A percentile compares a stretch with the other conserved stretches of the same genome.
phyloP scores from a whole-genome alignment of 2,329 filamentous ascomycete species.

The Biscogniauxia mediterranea region DNA sequence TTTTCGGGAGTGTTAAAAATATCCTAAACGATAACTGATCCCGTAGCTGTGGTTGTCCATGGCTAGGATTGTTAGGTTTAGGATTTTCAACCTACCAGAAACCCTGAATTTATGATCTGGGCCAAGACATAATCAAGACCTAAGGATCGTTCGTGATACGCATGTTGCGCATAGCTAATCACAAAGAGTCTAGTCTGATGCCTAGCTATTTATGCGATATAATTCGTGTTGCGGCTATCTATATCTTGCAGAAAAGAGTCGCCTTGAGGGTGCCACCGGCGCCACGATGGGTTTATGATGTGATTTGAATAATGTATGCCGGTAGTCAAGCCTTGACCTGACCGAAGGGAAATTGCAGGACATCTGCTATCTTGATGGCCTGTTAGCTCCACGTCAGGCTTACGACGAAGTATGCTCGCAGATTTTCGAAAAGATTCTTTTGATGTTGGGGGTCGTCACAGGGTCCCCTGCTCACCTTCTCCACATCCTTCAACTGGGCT shows the following conservation, averaged over 20 bases:
- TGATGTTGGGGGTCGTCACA: not conserved
- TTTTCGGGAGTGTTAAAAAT: not conserved
- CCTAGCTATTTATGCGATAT: not conserved
- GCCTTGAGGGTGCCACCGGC: not conserved
- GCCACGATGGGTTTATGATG: not conserved
- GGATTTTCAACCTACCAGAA: not conserved
- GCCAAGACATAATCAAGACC: not conserved
- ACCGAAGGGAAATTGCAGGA: not conserved
- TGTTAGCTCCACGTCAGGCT: not conserved
- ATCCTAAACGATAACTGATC: slow-evolving; percentile 3
- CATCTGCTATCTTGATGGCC: not conserved
- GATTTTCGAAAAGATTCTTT: not conserved
- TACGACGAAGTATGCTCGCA: no score
- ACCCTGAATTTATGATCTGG: not conserved
- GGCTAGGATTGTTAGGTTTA: not conserved
- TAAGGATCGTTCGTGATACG: not conserved
- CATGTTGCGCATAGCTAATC: not conserved
- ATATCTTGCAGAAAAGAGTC: not conserved
- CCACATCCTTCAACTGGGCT: not conserved
- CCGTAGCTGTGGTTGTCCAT: slow-evolving; percentile 2
- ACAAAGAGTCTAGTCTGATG: not conserved
- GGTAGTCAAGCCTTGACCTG: not conserved
- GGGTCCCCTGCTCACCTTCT: not conserved
- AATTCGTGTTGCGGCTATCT: not conserved
- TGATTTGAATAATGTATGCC: not conserved